A percentile compares a stretch with the other conserved stretches of the same genome.
Evolutionary conservation across 2,329 filamentous ascomycete genomes (phyloP).

Genomic region (Hirsutella rhossiliensis): DNA sequence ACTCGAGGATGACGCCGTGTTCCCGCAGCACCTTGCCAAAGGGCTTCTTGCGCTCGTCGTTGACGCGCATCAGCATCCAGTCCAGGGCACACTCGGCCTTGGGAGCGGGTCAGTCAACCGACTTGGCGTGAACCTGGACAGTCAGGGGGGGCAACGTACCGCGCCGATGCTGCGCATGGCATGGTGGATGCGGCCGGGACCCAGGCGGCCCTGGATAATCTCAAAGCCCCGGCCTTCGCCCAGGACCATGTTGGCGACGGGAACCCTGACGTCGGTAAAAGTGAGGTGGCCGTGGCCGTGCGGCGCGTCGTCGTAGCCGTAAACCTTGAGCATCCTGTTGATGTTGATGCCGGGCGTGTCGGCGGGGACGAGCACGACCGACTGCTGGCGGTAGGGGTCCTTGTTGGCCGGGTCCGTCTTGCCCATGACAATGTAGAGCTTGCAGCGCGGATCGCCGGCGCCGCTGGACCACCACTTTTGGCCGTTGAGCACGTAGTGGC

Average conservation of each 20-base stretch:
- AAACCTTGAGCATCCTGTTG: conserved; percentile 85
- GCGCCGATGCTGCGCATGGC: conserved; percentile 92
- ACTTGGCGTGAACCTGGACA: neutral
- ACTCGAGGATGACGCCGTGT: conserved; percentile 91
- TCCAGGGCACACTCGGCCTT: conserved; percentile 80
- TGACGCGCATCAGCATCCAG: conserved; percentile 89
- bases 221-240: conserved; percentile 93
- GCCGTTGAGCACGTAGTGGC: conserved; percentile 86
- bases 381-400: conserved; percentile 81
- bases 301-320: conserved; percentile 95
- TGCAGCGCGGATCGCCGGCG: conserved; percentile 83
- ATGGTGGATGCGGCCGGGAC: conserved; percentile 93
- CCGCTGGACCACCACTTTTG: conserved; percentile 99
- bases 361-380: conserved; percentile 79
- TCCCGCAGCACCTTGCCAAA: conserved; percentile 80
- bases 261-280: conserved; percentile 85
- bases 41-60: conserved; percentile 80
- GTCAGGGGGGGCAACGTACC: conserved; percentile 26
- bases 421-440: conserved; percentile 93
- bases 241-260: conserved; percentile 71
- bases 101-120: neutral
- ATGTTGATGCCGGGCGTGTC: conserved; percentile 78
- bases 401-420: conserved; percentile 69
- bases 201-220: conserved; percentile 94
- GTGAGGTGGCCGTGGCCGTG: conserved; percentile 91